phyloP scores from a whole-genome alignment of 352 stramenopile genomes.

The Globisporangium carolinianum region DNA sequence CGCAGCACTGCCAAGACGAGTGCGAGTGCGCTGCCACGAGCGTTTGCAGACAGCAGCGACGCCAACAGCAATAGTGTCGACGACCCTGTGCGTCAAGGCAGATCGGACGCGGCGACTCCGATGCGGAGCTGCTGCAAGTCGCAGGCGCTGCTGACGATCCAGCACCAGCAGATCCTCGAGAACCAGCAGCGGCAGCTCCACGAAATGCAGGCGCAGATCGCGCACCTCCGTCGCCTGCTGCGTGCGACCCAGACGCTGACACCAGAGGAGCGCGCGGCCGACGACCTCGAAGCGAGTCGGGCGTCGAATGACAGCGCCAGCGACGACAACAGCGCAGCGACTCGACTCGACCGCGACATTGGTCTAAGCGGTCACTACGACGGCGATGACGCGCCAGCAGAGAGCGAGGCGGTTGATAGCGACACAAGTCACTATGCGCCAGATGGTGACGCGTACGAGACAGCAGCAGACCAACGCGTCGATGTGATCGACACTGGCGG shows the following conservation, averaged over 20 bases:
- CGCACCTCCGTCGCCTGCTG: conserved; percentile 39
- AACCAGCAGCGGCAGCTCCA: conserved; percentile 66
- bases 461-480: too few species aligned
- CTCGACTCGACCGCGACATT: neutral
- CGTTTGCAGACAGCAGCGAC: neutral
- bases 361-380: neutral
- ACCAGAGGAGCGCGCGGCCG: conserved; percentile 8
- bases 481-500: too few species aligned
- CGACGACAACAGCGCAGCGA: too few species aligned
- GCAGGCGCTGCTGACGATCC: conserved; percentile 56
- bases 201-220: conserved; percentile 70
- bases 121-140: conserved; percentile 49
- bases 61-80: neutral
- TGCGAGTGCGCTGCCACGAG: neutral
- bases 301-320: neutral
- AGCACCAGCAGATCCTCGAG: conserved; percentile 74
- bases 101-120: neutral
- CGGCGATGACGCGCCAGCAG: neutral
- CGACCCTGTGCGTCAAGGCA: neutral
- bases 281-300: neutral
- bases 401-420: neutral
- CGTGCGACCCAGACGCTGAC: conserved; percentile 18
- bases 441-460: too few species aligned
- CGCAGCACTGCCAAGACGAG: neutral
- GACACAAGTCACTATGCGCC: neutral